A percentile compares a stretch with the other conserved stretches of the same genome.
phyloP scores from a whole-genome alignment of 2,329 filamentous ascomycete species.

The Paecilomyces formosus region DNA sequence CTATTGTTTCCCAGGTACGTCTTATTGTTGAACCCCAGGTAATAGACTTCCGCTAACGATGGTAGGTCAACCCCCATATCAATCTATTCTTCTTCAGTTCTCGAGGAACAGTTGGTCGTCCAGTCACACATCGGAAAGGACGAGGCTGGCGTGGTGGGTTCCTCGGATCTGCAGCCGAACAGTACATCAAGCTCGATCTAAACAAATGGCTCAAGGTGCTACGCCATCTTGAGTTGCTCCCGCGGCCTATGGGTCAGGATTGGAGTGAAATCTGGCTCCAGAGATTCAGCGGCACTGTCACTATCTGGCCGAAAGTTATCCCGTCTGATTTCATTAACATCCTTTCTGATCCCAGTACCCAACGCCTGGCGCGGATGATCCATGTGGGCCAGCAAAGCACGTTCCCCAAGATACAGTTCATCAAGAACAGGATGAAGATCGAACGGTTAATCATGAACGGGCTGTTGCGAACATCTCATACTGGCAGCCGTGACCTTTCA shows the following conservation, averaged over 20 bases:
- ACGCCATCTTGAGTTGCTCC: conserved; percentile 83
- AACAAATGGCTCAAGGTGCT: conserved; percentile 97
- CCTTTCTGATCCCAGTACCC: conserved; percentile 69
- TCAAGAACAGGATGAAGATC: conserved; percentile 76
- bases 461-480: conserved; percentile 27
- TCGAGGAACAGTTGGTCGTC: conserved; percentile 80
- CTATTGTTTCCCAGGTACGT: conserved; percentile 61
- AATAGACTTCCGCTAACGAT: conserved; percentile 18
- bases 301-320: conserved; percentile 83
- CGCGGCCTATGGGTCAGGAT: conserved; percentile 84
- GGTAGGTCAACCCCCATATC: conserved; percentile 89
- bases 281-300: conserved; percentile 87
- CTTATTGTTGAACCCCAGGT: neutral
- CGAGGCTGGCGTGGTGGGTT: conserved; percentile 95
- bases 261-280: conserved; percentile 97
- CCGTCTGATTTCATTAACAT: conserved; percentile 79
- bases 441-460: conserved; percentile 61
- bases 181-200: conserved; percentile 92
- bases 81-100: conserved; percentile 99
- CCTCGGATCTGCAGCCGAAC: conserved; percentile 82
- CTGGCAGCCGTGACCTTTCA: conserved; percentile 16
- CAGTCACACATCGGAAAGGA: conserved; percentile 87
- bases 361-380: conserved; percentile 77
- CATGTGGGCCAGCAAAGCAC: conserved; percentile 81
- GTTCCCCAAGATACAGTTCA: conserved; percentile 87